Evolutionary conservation across 352 stramenopile species (phyloP), one percentile per base, ranked within the genome.

Genomic region (Poterioochromonas sp.): DNA sequence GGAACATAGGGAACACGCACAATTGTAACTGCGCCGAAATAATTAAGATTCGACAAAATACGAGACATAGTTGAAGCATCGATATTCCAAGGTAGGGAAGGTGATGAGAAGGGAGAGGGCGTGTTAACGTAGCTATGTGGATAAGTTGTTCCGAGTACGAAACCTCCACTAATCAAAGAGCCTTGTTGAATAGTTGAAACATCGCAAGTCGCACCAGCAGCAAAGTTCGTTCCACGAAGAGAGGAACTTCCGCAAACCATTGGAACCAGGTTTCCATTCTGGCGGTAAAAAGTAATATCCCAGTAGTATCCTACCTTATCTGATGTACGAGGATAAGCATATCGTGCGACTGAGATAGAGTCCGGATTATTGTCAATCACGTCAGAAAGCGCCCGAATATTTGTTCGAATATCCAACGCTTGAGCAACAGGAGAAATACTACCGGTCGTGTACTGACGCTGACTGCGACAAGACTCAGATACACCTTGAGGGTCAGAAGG

Each of bases 21-120:
- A 18, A 98, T 90, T 12, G 62, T 82, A 0, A 98, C 88, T 0
- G 84, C 86, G 0, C 93, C 92, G 82, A 94, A 97, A 0, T 93
- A 88, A 44, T 83, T 83, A 49, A 94, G 88, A 32, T 47, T 81
- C 60, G 71, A 84, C 53, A 95, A 88, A 54, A 92, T 79, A 35
- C 80, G 63, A 0, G 87, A 83, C n/a, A 93, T 81, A 2, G 85
- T 89, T 8, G 84, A 85, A 78, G 85, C 77, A 62, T 85, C 77
- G 32, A 80, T 80, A 69, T 89, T 96, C 90, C 88, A 93, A 88
- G 44, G 85, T 78, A 87, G 91, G 88, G 29, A 79, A 34, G 0
- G 81, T 26, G 89, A 87, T 49, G 84, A 83, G 80, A 90, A 94
- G 1, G 79, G 34, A 41, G 79, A 39, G 26, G 80, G 82, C n/a